These are phyloP conservation scores for Metarhizium humberi DNA, from an alignment of 2,329 filamentous ascomycete genomes.

Conservation along the genomic window DNA sequence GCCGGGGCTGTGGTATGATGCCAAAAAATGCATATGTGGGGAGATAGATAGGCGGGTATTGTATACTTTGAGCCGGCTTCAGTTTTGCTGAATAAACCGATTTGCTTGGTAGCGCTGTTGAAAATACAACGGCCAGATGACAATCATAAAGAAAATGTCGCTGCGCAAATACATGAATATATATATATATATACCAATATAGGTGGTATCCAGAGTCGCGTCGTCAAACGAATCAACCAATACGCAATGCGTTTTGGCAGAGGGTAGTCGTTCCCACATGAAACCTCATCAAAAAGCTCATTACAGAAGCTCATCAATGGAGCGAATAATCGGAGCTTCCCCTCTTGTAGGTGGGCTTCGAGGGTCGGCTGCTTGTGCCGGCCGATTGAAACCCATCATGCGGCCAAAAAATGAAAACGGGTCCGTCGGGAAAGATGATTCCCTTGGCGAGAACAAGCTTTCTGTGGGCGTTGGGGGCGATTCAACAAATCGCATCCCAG, in stretches of 20 bases:
- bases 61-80: neutral
- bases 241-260: neutral
- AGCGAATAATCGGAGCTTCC: constrained; percentile 65
- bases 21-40: neutral
- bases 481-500: constrained; percentile 44
- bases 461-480: constrained; percentile 41
- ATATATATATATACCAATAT: neutral
- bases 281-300: constrained; percentile 1
- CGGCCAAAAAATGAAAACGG: constrained; percentile 42
- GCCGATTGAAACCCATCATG: constrained; percentile 34
- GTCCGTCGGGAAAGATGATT: constrained; percentile 44
- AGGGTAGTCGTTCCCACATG: neutral
- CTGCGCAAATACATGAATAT: neutral
- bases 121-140: neutral
- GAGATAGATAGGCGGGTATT: neutral
- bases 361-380: constrained; percentile 50
- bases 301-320: constrained; percentile 69
- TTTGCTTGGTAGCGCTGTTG: neutral
- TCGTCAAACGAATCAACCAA: neutral
- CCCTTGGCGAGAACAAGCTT: constrained; percentile 43
- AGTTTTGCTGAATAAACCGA: neutral
- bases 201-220: neutral
- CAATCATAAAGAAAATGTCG: neutral
- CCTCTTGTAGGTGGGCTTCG: constrained; percentile 67
- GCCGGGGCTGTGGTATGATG: neutral